Evolutionary conservation across 169 alveolate genomes (phyloP).

Genomic region (Cryptosporidium viatorum): DNA sequence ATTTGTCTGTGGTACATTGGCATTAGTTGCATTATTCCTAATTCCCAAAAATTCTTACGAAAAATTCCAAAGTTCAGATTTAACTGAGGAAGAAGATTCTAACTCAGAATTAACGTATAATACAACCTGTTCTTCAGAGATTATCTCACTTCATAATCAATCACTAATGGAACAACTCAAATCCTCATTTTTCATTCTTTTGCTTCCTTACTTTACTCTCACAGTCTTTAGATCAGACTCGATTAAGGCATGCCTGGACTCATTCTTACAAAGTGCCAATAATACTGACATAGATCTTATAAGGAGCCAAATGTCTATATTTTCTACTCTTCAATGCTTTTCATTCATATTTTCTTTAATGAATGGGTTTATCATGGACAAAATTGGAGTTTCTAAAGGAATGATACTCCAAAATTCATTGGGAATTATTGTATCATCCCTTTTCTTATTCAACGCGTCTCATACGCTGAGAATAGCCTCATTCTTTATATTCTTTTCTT

Average conservation of each 20-base stretch:
- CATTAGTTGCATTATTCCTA: slow-evolving; percentile 34
- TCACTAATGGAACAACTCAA: slow-evolving; percentile 22
- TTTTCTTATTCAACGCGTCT: slow-evolving; percentile 9
- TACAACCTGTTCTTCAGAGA: not conserved
- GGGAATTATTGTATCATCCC: slow-evolving; percentile 54
- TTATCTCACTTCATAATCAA: not conserved
- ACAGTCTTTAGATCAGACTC: slow-evolving; percentile 71
- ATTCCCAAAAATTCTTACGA: slow-evolving; percentile 43
- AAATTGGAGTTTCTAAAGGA: slow-evolving; percentile 67
- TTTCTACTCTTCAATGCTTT: slow-evolving; percentile 58
- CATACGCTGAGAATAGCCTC: slow-evolving; percentile 27
- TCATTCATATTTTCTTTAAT: slow-evolving; percentile 54
- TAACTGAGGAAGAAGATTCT: slow-evolving; percentile 9
- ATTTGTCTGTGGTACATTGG: slow-evolving; percentile 44
- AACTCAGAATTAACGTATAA: not conserved
- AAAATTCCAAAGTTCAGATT: slow-evolving; percentile 2
- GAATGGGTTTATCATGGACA: slow-evolving; percentile 70
- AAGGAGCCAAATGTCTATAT: slow-evolving; percentile 57
- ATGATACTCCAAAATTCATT: slow-evolving; percentile 40
- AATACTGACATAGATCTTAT: slow-evolving; percentile 14
- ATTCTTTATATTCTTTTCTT: slow-evolving; percentile 48
- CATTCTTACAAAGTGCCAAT: slow-evolving; percentile 24
- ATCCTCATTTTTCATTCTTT: slow-evolving; percentile 48
- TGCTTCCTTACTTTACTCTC: slow-evolving; percentile 62
- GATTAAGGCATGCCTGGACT: slow-evolving; percentile 63